phyloP scores from a whole-genome alignment of 495 filamentous ascomycete species.

The Trypethelium eluteriae region DNA sequence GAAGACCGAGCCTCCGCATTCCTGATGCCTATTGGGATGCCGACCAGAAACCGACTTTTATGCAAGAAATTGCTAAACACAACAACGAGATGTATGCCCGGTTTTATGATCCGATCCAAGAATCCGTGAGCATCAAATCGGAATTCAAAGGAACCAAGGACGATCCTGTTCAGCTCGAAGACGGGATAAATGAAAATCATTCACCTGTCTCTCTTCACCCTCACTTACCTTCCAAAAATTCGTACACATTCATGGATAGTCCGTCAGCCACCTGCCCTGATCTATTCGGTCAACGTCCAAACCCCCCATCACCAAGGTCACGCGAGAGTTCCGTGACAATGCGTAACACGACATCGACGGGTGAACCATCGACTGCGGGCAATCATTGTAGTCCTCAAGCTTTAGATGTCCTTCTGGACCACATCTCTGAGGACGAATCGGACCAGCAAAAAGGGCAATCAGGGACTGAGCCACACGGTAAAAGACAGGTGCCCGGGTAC shows the following conservation, averaged over 20 bases:
- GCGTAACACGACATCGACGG: background rate
- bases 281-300: background rate
- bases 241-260: background rate
- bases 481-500: background rate
- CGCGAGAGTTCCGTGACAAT: background rate
- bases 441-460: background rate
- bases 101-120: background rate
- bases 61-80: background rate
- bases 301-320: background rate
- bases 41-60: background rate
- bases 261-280: background rate
- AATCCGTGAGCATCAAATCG: background rate
- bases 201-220: background rate
- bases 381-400: no score
- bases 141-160: constrained; percentile 1
- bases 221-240: background rate
- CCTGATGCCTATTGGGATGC: background rate
- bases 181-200: background rate
- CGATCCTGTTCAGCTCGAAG: background rate
- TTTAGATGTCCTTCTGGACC: background rate
- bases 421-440: background rate
- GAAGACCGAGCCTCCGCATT: background rate
- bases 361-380: background rate
- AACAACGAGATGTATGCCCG: background rate
- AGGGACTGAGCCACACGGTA: background rate